Base-by-base conservation (phyloP, 2,329 filamentous ascomycete species). In the Pyrenochaeta sp. region DNA sequence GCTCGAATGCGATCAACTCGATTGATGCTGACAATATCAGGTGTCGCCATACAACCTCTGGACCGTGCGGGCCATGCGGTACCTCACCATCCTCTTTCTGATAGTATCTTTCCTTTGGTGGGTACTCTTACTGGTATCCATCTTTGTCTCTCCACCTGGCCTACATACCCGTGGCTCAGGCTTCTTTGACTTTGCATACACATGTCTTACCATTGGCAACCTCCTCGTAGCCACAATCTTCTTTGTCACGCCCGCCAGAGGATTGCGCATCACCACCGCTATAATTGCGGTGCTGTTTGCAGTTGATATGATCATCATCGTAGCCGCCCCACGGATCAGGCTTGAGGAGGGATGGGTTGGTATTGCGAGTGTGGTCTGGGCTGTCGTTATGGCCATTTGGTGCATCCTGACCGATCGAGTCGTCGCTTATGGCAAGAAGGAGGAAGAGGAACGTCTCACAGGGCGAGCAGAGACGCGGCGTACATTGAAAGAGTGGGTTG, bases 21-120 rank as follows among this genome's bases (percentile, higher is more conserved):
- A 25, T 24, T 44, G 3, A 54, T 58, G 36, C 70, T 77, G 58
- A 75, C 43, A 12, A 28, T 47, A 22, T 3, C 49, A 81, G 83
- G 89, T 91, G 25, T 91, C 92, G 2, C 95, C 95, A 0, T 97
- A 97, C 80, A 99, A 99, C 70, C 86, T 98, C 37, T 97, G 93
- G 90, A 92, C 88, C 58, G 91, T 99, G 49, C 90, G 95, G 19
- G 86, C 91, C 46, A 83, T 95, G 53, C 88, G 93, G 73, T 91
- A 89, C 72, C 77, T 95, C 59, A 94, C 92, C 5, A 83, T 96
- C 54, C 69, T 92, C 37, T 91, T 97, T 72, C 83, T 94, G 22
- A 77, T 88, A 50, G 74, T 93, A 67, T 91, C 88, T 54, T 92
- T 96, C 71, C 71, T 92, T n/a, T 98, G 94, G 94, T 98, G 95